Evolutionary conservation across 2,329 filamentous ascomycete species (phyloP).

Genomic region (Fusarium equiseti): DNA sequence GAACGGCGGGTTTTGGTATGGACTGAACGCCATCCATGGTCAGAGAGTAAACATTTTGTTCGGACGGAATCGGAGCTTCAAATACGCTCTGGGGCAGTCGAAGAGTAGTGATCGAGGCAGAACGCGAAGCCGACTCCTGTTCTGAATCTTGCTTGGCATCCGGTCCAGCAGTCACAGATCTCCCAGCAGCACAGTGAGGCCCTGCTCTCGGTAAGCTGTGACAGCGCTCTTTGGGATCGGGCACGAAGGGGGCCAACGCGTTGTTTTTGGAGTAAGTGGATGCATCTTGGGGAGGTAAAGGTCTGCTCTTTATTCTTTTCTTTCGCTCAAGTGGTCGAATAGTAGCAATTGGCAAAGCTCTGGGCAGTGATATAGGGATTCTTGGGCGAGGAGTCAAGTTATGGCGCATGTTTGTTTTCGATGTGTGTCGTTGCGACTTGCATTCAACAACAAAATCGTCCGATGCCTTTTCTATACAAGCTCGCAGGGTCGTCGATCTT

Average conservation of each 20-base stretch:
- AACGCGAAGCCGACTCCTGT: not conserved
- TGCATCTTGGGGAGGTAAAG: not conserved
- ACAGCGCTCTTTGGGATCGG: not conserved
- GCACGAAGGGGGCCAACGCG: not conserved
- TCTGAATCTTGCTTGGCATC: not conserved
- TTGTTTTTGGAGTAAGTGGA: not conserved
- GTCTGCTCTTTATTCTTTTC: constrained; percentile 7
- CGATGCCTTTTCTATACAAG: constrained; percentile 49
- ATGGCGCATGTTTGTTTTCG: not conserved
- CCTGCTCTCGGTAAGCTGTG: constrained; percentile 1
- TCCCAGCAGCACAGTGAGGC: constrained; percentile 24
- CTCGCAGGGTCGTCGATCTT: constrained; percentile 48
- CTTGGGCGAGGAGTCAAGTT: not conserved
- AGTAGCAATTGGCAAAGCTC: constrained; percentile 1
- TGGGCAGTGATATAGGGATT: not conserved
- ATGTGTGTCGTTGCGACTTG: constrained; percentile 17
- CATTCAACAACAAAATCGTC: constrained; percentile 49
- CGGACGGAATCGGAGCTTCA: not conserved
- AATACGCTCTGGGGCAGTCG: constrained; percentile 7
- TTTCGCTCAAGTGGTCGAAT: constrained; percentile 31
- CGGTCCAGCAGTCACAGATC: constrained; percentile 2
- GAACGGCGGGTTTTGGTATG: not conserved
- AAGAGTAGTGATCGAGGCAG: constrained; percentile 17
- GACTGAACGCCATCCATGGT: not conserved
- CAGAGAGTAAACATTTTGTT: not conserved